Percentiles rank a stretch among this genome's conserved stretches.
These are phyloP conservation scores for Linnemannia exigua DNA, from an alignment of 192 early-diverging fungal genomes.

Conservation along the genomic window DNA sequence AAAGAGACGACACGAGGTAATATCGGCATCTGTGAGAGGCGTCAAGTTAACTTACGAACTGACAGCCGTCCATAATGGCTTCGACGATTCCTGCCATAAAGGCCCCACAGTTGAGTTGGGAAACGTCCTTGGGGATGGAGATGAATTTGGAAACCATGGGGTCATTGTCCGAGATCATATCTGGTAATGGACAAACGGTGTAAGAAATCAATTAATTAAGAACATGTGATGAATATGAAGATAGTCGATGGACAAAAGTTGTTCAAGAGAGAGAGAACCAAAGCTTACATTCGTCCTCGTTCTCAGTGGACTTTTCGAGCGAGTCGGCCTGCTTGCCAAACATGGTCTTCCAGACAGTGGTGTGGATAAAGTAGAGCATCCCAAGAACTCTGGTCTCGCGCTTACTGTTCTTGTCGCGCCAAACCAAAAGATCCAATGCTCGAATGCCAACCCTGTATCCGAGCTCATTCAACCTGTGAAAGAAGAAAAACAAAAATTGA, in stretches of 20 bases:
- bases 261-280: background rate
- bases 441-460: conserved; percentile 96
- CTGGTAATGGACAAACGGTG: conserved; percentile 66
- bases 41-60: conserved; percentile 79
- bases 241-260: background rate
- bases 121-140: conserved; percentile 93
- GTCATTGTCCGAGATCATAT: conserved; percentile 99
- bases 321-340: conserved; percentile 98
- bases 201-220: background rate
- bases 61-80: conserved; percentile 90
- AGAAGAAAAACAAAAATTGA: background rate
- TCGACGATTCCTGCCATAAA: conserved; percentile 98
- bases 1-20: too few relatives aligned
- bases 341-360: conserved; percentile 92
- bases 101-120: conserved; percentile 93
- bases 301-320: conserved; percentile 95
- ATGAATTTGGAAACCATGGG: conserved; percentile 92
- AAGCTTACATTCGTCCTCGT: conserved; percentile 96
- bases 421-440: conserved; percentile 89
- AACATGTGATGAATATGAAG: background rate
- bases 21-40: too few relatives aligned
- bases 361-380: conserved; percentile 94
- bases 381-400: conserved; percentile 92
- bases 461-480: conserved; percentile 79
- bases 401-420: conserved; percentile 89